These are phyloP conservation scores for Alternaria gansuensis DNA, from an alignment of 2,329 filamentous ascomycete genomes.

Conservation along the genomic window DNA sequence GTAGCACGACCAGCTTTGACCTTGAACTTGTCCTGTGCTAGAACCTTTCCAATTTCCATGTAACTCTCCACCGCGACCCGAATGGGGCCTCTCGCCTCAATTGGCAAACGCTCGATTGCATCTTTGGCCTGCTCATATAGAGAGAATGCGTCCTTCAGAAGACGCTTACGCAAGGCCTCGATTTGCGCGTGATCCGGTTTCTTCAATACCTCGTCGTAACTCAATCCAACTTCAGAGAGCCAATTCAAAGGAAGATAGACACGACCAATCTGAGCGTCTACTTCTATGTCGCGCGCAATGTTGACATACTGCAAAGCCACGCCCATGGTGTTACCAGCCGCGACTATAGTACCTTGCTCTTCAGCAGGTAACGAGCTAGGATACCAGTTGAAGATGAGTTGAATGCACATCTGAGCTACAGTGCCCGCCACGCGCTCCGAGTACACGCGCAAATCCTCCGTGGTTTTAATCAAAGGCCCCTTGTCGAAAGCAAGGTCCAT, in stretches of 20 bases:
- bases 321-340: slow-evolving; percentile 72
- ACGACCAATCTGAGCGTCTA: slow-evolving; percentile 70
- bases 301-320: slow-evolving; percentile 80
- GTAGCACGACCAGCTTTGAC: slow-evolving; percentile 59
- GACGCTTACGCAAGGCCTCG: slow-evolving; percentile 60
- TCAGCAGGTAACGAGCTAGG: slow-evolving; percentile 42
- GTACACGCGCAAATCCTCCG: slow-evolving; percentile 69
- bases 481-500: slow-evolving; percentile 69
- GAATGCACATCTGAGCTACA: slow-evolving; percentile 72
- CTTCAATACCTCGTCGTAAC: slow-evolving; percentile 63
- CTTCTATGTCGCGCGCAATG: slow-evolving; percentile 75
- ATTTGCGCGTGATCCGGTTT: slow-evolving; percentile 60
- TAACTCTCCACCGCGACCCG: slow-evolving; percentile 77
- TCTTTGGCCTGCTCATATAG: slow-evolving; percentile 65
- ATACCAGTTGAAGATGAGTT: slow-evolving; percentile 70
- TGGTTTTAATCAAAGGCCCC: slow-evolving; percentile 64
- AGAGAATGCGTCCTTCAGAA: slow-evolving; percentile 69
- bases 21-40: slow-evolving; percentile 59
- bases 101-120: slow-evolving; percentile 69
- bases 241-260: slow-evolving; percentile 74
- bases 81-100: slow-evolving; percentile 68
- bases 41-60: slow-evolving; percentile 76
- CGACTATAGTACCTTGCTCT: slow-evolving; percentile 58
- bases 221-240: slow-evolving; percentile 67
- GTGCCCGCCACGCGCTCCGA: slow-evolving; percentile 75